phyloP scores from a whole-genome alignment of 495 filamentous ascomycete species.

The Cryomyces minteri region DNA sequence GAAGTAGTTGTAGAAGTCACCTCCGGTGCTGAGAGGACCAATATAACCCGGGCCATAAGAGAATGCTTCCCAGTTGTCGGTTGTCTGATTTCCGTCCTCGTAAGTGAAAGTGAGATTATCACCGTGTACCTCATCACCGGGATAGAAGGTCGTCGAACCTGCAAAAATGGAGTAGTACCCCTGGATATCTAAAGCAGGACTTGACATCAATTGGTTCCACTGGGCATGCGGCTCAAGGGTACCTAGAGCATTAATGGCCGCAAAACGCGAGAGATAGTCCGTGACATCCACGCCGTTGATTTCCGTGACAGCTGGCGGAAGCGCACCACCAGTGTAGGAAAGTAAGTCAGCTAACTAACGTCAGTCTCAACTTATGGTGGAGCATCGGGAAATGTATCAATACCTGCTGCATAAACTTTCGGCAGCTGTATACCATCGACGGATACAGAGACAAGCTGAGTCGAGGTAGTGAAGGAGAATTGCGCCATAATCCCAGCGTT shows the following conservation, averaged over 20 bases:
- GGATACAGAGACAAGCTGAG: constrained; percentile 28
- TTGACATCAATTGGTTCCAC: constrained; percentile 32
- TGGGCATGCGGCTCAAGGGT: constrained; percentile 29
- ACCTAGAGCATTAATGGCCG: constrained; percentile 21
- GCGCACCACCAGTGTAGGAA: background rate
- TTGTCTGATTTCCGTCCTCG: constrained; percentile 20
- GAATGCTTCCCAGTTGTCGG: constrained; percentile 19
- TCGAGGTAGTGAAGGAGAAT: constrained; percentile 28
- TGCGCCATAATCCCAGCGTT: constrained; percentile 22
- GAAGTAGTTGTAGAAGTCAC: constrained; percentile 32
- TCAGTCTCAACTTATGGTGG: too few species aligned
- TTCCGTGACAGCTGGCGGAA: constrained; percentile 15
- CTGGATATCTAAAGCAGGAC: constrained; percentile 25
- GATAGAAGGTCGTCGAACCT: constrained; percentile 27
- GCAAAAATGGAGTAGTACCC: constrained; percentile 18
- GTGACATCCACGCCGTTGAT: constrained; percentile 27
- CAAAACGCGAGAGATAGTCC: constrained; percentile 25
- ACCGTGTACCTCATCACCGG: constrained; percentile 16
- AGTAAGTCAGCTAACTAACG: too few species aligned
- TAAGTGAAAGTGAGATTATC: constrained; percentile 12
- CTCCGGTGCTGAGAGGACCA: constrained; percentile 26
- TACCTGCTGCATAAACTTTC: constrained; percentile 24
- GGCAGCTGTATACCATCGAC: constrained; percentile 29
- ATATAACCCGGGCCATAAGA: constrained; percentile 19
- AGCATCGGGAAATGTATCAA: background rate